A percentile compares a stretch with the other conserved stretches of the same genome.
These are phyloP conservation scores for Fusarium pininemorale DNA, from an alignment of 2,329 filamentous ascomycete species.

Conservation along the genomic window DNA sequence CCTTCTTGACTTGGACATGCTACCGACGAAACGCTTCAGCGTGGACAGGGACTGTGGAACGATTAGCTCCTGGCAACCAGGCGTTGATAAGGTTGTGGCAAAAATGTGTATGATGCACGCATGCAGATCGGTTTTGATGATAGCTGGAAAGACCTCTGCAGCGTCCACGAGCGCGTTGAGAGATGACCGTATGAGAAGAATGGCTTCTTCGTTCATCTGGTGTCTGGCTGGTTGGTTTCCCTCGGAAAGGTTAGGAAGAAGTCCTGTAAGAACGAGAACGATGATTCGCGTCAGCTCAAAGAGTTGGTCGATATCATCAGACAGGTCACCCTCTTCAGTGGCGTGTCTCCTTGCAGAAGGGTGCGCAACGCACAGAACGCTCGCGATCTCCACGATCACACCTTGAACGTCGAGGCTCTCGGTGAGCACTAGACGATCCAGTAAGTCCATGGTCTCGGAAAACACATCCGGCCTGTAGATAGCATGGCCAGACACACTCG, in stretches of 20 bases:
- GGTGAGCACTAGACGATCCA: conserved; percentile 91
- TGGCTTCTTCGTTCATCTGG: conserved; percentile 86
- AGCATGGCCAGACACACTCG: conserved; percentile 93
- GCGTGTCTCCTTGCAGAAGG: conserved; percentile 75
- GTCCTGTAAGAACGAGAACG: conserved; percentile 86
- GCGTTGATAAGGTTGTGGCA: conserved; percentile 88
- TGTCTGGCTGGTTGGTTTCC: conserved; percentile 72
- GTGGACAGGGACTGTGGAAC: conserved; percentile 91
- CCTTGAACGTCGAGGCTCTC: conserved; percentile 88
- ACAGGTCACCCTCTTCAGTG: conserved; percentile 77
- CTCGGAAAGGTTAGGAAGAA: conserved; percentile 84
- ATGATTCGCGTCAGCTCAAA: conserved; percentile 98
- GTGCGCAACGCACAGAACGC: conserved; percentile 89
- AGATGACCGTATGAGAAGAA: conserved; percentile 80
- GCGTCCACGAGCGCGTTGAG: conserved; percentile 92
- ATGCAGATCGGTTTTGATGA: conserved; percentile 96
- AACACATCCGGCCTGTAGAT: conserved; percentile 97
- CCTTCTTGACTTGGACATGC: conserved; percentile 66
- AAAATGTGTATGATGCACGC: conserved; percentile 98
- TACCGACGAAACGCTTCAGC: conserved; percentile 87
- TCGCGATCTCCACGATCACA: conserved; percentile 93
- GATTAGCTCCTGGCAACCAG: conserved; percentile 83
- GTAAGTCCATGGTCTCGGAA: conserved; percentile 94
- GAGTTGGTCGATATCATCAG: conserved; percentile 96
- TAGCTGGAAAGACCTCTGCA: conserved; percentile 92